Evolutionary conservation across 2,329 filamentous ascomycete species (phyloP).

Genomic region (Volutella citrinella): DNA sequence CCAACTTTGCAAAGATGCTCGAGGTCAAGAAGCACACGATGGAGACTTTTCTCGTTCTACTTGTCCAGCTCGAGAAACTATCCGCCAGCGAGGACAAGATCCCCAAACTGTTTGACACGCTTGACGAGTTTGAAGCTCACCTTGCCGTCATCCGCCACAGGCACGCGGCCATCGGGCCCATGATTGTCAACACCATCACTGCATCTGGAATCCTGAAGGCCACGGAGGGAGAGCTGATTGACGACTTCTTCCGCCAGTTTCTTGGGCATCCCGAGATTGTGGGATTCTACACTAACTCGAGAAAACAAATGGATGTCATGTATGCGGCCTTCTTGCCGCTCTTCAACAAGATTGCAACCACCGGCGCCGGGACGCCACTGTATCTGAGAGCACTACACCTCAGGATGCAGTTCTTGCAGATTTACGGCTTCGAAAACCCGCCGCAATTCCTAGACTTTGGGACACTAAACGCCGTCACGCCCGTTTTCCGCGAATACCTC

Average conservation of each 20-base stretch:
- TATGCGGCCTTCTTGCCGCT: slow-evolving; percentile 31
- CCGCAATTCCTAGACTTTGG: slow-evolving; percentile 22
- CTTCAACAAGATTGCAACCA: slow-evolving; percentile 28
- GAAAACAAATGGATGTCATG: slow-evolving; percentile 13
- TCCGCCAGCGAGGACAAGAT: slow-evolving; percentile 3
- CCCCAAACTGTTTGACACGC: slow-evolving; percentile 7
- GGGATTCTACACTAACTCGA: slow-evolving; percentile 11
- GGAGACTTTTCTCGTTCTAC: slow-evolving; percentile 14
- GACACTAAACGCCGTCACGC: slow-evolving; percentile 19
- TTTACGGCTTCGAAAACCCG: slow-evolving; percentile 27
- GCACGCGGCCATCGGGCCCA: slow-evolving; percentile 7
- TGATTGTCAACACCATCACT: slow-evolving; percentile 11
- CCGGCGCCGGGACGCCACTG: slow-evolving; percentile 20
- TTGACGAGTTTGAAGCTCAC: slow-evolving; percentile 21
- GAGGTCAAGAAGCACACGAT: slow-evolving; percentile 14
- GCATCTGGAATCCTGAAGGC: slow-evolving; percentile 5
- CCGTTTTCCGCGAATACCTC: slow-evolving; percentile 31
- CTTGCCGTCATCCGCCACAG: slow-evolving; percentile 6
- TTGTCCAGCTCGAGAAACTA: slow-evolving; percentile 9
- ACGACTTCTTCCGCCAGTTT: slow-evolving; percentile 6
- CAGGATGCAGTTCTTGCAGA: slow-evolving; percentile 26
- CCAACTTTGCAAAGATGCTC: slow-evolving; percentile 15
- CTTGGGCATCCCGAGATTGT: slow-evolving; percentile 9
- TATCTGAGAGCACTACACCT: slow-evolving; percentile 33
- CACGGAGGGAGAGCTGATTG: slow-evolving; percentile 5